A percentile compares a stretch with the other conserved stretches of the same genome.
Conservation (phyloP, 306 rosid species). For the Canavalia gladiata region DNA sequence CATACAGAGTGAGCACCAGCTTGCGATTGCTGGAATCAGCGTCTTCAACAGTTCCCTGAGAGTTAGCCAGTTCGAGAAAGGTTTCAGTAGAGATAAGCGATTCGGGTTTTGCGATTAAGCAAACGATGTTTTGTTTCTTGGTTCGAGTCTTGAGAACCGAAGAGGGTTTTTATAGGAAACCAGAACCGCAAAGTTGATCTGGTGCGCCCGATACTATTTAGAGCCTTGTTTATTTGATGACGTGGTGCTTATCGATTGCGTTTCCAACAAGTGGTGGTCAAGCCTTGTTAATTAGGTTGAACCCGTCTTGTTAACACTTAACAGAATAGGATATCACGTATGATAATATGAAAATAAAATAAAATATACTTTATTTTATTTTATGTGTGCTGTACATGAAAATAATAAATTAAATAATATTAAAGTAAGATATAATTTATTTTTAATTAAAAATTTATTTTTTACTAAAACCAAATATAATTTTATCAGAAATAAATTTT, state of each 20-base stretch:
- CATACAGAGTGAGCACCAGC: conserved; percentile 89
- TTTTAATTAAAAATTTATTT: too few relatives aligned
- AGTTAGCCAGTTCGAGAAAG: conserved; percentile 84
- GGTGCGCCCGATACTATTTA: neutral
- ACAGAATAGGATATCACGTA: too few relatives aligned
- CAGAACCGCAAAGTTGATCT: neutral
- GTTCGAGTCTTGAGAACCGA: neutral
- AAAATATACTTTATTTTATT: too few relatives aligned
- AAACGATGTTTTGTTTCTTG: neutral
- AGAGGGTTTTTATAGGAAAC: conserved; percentile 21
- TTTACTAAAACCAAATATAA: too few relatives aligned
- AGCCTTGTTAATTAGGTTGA: too few relatives aligned
- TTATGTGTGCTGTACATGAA: too few relatives aligned
- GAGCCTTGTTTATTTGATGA: neutral
- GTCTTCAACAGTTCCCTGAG: conserved; percentile 65
- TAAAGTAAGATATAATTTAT: too few relatives aligned
- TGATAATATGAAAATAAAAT: too few relatives aligned
- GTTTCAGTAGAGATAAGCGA: neutral
- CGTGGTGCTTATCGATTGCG: conserved; percentile 11
- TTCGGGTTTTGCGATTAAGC: neutral
- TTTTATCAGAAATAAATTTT: too few relatives aligned
- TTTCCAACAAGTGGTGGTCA: too few relatives aligned
- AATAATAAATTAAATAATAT: too few relatives aligned
- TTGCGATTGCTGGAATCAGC: conserved; percentile 62
- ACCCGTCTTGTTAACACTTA: too few relatives aligned